Evolutionary conservation across 1,139 yeast genomes (phyloP).

Genomic region (Blastobotrys aristatus): DNA sequence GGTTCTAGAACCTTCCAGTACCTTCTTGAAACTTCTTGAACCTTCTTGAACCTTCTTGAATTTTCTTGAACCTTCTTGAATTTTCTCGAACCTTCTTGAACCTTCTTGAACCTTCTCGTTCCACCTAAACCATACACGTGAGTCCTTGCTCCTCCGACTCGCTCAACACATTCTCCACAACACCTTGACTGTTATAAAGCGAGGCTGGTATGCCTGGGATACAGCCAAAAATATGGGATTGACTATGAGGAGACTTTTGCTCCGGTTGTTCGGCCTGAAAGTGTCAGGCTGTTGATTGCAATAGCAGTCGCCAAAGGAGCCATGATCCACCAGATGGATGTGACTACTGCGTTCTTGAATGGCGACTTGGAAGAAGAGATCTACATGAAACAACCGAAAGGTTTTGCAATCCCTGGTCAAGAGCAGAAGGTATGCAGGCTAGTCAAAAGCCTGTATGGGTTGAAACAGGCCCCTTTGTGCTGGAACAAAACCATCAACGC

Average conservation of each 20-base stretch:
- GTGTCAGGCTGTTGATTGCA: background rate
- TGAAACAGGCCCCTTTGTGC: conserved; percentile 26
- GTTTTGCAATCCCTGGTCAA: background rate
- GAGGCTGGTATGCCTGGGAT: background rate
- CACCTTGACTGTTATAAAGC: background rate
- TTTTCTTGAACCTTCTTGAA: too few relatives aligned
- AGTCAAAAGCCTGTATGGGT: conserved; percentile 23
- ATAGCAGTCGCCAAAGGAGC: background rate
- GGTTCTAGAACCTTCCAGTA: too few relatives aligned
- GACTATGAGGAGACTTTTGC: too few relatives aligned
- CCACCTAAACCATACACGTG: too few relatives aligned
- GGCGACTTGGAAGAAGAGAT: conserved; percentile 20
- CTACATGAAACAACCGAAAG: conserved; percentile 21
- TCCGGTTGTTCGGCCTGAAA: background rate
- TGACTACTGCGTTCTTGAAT: conserved; percentile 13
- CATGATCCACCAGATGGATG: conserved; percentile 9
- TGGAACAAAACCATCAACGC: conserved; percentile 18
- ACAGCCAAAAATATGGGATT: background rate
- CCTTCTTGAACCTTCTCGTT: too few relatives aligned
- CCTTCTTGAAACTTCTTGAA: too few relatives aligned
- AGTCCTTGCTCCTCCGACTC: too few relatives aligned
- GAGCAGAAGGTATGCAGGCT: conserved; percentile 18
- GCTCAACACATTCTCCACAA: too few relatives aligned
- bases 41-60: too few relatives aligned
- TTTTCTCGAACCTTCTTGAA: too few relatives aligned